A percentile compares a stretch with the other conserved stretches of the same genome.
Evolutionary conservation across 371 early-diverging fungal genomes (phyloP).

Genomic region (Choanephora cucurbitarum): DNA sequence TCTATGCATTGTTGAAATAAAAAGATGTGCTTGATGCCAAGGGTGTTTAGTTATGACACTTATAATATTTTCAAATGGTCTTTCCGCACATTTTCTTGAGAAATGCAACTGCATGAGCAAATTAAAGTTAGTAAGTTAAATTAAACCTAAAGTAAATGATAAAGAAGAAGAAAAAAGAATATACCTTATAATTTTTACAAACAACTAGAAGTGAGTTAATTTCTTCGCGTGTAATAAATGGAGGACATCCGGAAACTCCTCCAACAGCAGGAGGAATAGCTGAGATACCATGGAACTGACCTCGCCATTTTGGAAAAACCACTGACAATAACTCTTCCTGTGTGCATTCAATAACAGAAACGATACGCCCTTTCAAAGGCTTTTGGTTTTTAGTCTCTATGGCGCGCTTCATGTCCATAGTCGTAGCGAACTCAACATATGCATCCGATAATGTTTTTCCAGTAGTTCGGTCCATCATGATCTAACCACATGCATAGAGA

Average conservation of each 20-base stretch:
- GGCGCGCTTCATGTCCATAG: slow-evolving; percentile 44
- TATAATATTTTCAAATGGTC: slow-evolving; percentile 82
- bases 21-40: slow-evolving; percentile 66
- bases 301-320: slow-evolving; percentile 72
- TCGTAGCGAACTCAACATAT: slow-evolving; percentile 61
- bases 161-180: not conserved
- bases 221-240: slow-evolving; percentile 74
- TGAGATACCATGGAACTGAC: slow-evolving; percentile 50
- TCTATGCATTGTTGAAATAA: slow-evolving; percentile 65
- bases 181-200: slow-evolving; percentile 76
- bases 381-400: slow-evolving; percentile 56
- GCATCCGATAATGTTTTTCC: slow-evolving; percentile 70
- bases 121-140: not conserved
- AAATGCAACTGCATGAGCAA: slow-evolving; percentile 57
- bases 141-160: not conserved
- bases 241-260: slow-evolving; percentile 42
- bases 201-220: slow-evolving; percentile 70
- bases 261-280: slow-evolving; percentile 43
- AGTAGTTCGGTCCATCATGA: slow-evolving; percentile 62
- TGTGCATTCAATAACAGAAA: slow-evolving; percentile 58
- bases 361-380: slow-evolving; percentile 67
- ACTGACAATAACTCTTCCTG: slow-evolving; percentile 69
- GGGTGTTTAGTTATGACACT: slow-evolving; percentile 73
- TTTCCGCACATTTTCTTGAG: slow-evolving; percentile 75
- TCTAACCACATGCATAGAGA: slow-evolving; percentile 22